These are phyloP conservation scores for Lachnellula suecica DNA, from an alignment of 2,329 filamentous ascomycete species.

Conservation along the genomic window DNA sequence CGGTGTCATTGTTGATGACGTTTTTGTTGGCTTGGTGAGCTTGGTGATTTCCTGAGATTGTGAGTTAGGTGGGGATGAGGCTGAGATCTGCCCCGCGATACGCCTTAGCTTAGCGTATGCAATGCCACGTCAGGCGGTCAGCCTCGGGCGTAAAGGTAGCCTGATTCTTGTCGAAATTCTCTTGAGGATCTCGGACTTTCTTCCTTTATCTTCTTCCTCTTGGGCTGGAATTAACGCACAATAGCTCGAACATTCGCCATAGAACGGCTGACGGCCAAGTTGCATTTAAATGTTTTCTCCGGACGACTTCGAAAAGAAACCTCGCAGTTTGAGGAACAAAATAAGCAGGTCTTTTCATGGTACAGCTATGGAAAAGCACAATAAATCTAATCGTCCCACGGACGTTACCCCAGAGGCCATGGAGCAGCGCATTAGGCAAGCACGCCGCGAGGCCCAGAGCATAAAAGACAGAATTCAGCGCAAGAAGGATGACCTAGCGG, in stretches of 20 bases:
- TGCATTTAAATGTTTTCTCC: too few relatives aligned
- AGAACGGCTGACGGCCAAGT: too few relatives aligned
- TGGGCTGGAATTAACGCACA: too few relatives aligned
- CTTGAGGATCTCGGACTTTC: too few relatives aligned
- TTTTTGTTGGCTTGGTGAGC: not conserved
- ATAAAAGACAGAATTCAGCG: constrained; percentile 99
- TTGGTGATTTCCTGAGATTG: not conserved
- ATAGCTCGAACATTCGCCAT: too few relatives aligned
- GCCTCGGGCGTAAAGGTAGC: not conserved
- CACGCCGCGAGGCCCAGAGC: constrained; percentile 94
- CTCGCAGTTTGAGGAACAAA: too few relatives aligned
- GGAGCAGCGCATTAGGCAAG: constrained; percentile 89
- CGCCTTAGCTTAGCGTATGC: not conserved
- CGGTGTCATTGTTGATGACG: not conserved
- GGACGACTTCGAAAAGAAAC: too few relatives aligned
- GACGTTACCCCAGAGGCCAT: constrained; percentile 74
- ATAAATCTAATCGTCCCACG: too few relatives aligned
- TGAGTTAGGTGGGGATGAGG: not conserved
- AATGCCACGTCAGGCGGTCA: not conserved
- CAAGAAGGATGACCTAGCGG: constrained; percentile 99
- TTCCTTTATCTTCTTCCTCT: too few relatives aligned
- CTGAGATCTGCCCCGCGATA: not conserved
- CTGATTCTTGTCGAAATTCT: too few relatives aligned
- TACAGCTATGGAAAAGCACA: too few relatives aligned
- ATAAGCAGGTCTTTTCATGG: too few relatives aligned